Conservation (phyloP, 2,329 filamentous ascomycete species). For the Calycina herbarum region DNA sequence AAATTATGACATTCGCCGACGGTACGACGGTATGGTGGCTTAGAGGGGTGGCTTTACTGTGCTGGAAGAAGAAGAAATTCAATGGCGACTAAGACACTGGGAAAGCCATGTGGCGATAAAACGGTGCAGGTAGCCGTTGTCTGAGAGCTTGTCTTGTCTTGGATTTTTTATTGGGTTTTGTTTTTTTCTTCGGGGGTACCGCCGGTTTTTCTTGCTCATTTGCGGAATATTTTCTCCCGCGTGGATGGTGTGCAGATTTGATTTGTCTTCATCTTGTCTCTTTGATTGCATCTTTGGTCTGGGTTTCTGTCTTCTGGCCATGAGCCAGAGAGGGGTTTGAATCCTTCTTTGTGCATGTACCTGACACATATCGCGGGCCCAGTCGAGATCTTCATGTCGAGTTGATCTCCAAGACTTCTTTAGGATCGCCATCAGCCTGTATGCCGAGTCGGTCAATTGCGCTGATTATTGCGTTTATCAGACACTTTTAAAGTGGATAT, state of each 20-base stretch:
- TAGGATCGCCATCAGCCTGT: no score
- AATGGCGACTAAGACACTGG: background rate
- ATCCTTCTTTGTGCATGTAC: background rate
- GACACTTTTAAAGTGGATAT: no score
- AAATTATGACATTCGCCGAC: background rate
- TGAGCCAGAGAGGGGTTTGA: background rate
- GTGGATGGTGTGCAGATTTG: background rate
- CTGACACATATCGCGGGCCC: background rate
- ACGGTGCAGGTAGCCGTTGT: constrained; percentile 3
- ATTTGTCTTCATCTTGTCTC: background rate
- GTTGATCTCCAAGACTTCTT: background rate
- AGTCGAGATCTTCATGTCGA: background rate
- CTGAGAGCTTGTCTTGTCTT: background rate
- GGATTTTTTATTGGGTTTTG: background rate
- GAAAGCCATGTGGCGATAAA: background rate
- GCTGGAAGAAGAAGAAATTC: background rate
- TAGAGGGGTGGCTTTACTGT: background rate
- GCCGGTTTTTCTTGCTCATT: background rate
- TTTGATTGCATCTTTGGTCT: background rate
- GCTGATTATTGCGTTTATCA: no score
- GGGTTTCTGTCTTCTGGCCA: background rate
- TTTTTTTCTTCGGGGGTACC: background rate
- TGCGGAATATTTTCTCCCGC: background rate
- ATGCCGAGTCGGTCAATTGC: no score
- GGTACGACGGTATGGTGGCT: background rate